phyloP scores from a whole-genome alignment of 129 eudicot genomes.

The Pseudognaphalium luteoalbum region DNA sequence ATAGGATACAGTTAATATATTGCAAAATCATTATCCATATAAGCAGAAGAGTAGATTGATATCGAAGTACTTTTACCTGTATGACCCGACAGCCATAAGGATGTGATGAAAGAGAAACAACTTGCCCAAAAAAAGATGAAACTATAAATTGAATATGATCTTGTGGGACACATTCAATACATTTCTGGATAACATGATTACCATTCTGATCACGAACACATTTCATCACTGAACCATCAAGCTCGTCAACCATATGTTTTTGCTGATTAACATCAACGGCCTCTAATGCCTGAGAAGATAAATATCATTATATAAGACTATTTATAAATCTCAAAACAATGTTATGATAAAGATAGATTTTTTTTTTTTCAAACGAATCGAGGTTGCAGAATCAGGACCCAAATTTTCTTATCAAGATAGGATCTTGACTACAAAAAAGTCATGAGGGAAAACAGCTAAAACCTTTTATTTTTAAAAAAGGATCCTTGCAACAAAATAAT shows the following conservation, averaged over 20 bases:
- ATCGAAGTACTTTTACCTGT: conserved; percentile 41
- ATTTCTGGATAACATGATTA: conserved; percentile 86
- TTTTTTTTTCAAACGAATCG: not conserved
- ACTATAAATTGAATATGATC: conserved; percentile 61
- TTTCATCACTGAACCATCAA: conserved; percentile 81
- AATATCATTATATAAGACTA: not conserved
- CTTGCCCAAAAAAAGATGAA: conserved; percentile 73
- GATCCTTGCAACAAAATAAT: not conserved
- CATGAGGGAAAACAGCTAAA: not conserved
- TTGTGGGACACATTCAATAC: conserved; percentile 70
- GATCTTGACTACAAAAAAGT: not conserved
- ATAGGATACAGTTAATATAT: conserved; percentile 1
- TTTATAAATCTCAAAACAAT: not conserved
- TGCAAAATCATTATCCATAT: not conserved
- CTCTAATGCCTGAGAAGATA: conserved; percentile 54
- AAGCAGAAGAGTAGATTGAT: not conserved
- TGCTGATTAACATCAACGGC: conserved; percentile 55
- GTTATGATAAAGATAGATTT: conserved; percentile 9
- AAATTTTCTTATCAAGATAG: not conserved
- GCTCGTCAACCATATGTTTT: conserved; percentile 54
- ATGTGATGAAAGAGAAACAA: conserved; percentile 65
- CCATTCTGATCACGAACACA: conserved; percentile 95
- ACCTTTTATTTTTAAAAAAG: not conserved
- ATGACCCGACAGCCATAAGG: conserved; percentile 80
- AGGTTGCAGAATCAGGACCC: not conserved